phyloP scores from a whole-genome alignment of 495 filamentous ascomycete genomes.

The Aspergillus ellipticus region DNA sequence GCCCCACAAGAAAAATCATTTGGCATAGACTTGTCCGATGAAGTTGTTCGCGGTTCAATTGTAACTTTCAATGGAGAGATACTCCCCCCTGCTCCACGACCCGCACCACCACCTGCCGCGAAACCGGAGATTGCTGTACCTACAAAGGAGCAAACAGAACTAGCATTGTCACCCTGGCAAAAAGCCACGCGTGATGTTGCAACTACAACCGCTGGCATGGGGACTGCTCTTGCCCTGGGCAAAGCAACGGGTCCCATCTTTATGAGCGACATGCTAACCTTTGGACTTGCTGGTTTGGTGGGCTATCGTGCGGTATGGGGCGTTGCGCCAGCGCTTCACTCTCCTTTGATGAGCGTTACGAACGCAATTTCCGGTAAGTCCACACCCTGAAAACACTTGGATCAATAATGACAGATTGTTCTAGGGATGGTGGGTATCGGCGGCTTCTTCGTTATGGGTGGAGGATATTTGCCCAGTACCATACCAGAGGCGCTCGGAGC shows the following conservation, averaged over 20 bases:
- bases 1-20: conserved; percentile 68
- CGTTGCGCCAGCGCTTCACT: conserved; percentile 70
- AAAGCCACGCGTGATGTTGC: conserved; percentile 68
- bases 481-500: conserved; percentile 74
- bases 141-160: conserved; percentile 50
- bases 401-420: not conserved
- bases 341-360: conserved; percentile 80
- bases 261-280: conserved; percentile 79
- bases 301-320: conserved; percentile 82
- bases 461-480: conserved; percentile 66
- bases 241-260: conserved; percentile 74
- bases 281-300: conserved; percentile 71
- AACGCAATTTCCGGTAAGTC: conserved; percentile 70
- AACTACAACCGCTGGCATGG: conserved; percentile 67
- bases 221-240: conserved; percentile 64
- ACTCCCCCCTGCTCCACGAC: conserved; percentile 65
- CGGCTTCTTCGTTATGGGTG: conserved; percentile 77
- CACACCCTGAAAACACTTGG: not conserved
- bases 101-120: conserved; percentile 64
- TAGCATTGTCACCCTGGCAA: conserved; percentile 73
- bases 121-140: conserved; percentile 45
- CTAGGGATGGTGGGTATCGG: conserved; percentile 73
- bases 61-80: conserved; percentile 71
- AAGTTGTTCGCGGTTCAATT: conserved; percentile 75
- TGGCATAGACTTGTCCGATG: conserved; percentile 70